phyloP scores from a whole-genome alignment of 2,329 filamentous ascomycete genomes.

The Chaetomiaceae sp. region DNA sequence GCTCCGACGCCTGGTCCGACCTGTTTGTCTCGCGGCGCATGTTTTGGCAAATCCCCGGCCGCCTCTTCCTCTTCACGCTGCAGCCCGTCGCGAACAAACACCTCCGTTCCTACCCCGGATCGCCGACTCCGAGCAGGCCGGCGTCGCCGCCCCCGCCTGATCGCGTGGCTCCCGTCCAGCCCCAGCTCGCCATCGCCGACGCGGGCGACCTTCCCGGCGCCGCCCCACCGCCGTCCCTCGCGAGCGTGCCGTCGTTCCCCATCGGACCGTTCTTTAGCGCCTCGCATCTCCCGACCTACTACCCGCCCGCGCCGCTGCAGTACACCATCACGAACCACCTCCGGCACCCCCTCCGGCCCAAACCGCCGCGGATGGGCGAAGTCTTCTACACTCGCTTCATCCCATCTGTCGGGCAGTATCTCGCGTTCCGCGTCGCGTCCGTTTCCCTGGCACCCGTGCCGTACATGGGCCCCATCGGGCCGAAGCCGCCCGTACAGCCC shows the following conservation, averaged over 20 bases:
- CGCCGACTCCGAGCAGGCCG: slow-evolving; percentile 48
- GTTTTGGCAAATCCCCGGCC: slow-evolving; percentile 89
- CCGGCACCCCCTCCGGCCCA: slow-evolving; percentile 80
- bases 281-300: slow-evolving; percentile 86
- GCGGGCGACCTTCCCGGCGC: slow-evolving; percentile 36
- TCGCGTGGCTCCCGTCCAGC: slow-evolving; percentile 18
- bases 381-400: slow-evolving; percentile 86
- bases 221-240: slow-evolving; percentile 32
- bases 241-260: slow-evolving; percentile 35
- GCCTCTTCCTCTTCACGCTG: slow-evolving; percentile 82
- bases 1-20: slow-evolving; percentile 60
- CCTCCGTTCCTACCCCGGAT: slow-evolving; percentile 38
- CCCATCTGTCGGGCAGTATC: slow-evolving; percentile 72
- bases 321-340: slow-evolving; percentile 73
- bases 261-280: slow-evolving; percentile 71
- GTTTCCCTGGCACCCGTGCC: slow-evolving; percentile 57
- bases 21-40: slow-evolving; percentile 77
- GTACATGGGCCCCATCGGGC: slow-evolving; percentile 54
- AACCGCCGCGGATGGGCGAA: slow-evolving; percentile 84
- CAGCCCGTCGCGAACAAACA: slow-evolving; percentile 43
- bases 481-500: slow-evolving; percentile 32
- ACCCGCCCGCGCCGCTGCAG: slow-evolving; percentile 74
- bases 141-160: slow-evolving; percentile 39
- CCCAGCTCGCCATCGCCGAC: slow-evolving; percentile 20
- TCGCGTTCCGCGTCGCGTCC: slow-evolving; percentile 82